phyloP scores from a whole-genome alignment of 495 filamentous ascomycete species.

The Penicillium goetzii region DNA sequence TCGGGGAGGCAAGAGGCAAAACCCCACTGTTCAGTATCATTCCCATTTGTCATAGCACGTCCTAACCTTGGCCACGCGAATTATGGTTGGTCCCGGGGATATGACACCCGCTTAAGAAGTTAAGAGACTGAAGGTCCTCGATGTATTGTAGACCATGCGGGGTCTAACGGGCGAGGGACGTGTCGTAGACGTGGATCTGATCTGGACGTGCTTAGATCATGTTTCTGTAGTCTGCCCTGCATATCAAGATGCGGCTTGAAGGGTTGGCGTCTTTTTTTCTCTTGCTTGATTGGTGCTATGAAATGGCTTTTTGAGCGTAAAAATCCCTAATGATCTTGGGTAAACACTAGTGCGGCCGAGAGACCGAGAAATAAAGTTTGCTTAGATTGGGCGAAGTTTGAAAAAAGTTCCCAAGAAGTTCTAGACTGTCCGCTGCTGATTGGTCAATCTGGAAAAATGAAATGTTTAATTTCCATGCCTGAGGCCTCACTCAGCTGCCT shows the following conservation, averaged over 20 bases:
- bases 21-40: background rate
- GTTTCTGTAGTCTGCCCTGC: background rate
- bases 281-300: background rate
- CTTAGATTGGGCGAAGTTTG: background rate
- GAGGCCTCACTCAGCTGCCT: background rate
- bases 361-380: background rate
- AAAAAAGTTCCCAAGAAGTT: background rate
- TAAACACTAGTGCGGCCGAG: background rate
- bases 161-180: background rate
- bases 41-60: constrained; percentile 7
- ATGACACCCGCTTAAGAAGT: background rate
- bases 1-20: constrained; percentile 7
- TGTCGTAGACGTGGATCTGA: background rate
- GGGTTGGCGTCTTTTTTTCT: background rate
- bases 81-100: background rate
- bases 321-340: background rate
- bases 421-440: background rate
- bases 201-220: background rate
- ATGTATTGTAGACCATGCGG: background rate
- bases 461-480: background rate
- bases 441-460: background rate
- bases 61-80: background rate
- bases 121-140: background rate
- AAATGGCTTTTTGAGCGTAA: background rate
- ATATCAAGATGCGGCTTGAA: background rate